Evolutionary conservation across 306 rosid genomes (phyloP).

Genomic region (Trifolium fragiferum): DNA sequence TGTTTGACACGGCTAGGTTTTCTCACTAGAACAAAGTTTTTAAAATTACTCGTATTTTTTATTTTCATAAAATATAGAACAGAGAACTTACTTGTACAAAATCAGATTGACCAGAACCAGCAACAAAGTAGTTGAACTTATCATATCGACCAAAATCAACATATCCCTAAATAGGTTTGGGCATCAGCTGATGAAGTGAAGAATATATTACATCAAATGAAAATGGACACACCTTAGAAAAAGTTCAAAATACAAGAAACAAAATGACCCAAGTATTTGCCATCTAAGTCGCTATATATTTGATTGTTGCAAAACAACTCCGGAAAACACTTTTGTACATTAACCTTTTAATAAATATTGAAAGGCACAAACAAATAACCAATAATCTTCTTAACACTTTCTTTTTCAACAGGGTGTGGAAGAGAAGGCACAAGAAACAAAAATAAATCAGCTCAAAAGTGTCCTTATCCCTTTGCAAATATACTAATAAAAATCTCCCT

Average conservation of each 20-base stretch:
- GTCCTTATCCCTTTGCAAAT: conserved; percentile 2
- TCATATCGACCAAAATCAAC: conserved; percentile 88
- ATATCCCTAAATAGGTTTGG: conserved; percentile 70
- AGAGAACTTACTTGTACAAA: conserved; percentile 79
- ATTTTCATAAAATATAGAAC: conserved; percentile 3
- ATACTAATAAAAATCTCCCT: conserved; percentile 2
- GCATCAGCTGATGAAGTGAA: conserved; percentile 42
- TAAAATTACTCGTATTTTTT: conserved; percentile 14
- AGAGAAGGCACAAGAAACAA: conserved; percentile 27
- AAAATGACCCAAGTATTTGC: conserved; percentile 6
- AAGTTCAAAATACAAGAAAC: conserved; percentile 22
- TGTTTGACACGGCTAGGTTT: conserved; percentile 9
- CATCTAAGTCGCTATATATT: conserved; percentile 13
- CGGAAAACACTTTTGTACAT: not conserved
- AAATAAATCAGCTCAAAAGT: conserved; percentile 22
- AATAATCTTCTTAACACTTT: conserved; percentile 15
- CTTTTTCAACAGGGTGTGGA: not conserved
- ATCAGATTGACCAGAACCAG: conserved; percentile 74
- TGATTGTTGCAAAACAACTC: conserved; percentile 2
- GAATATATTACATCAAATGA: conserved; percentile 35
- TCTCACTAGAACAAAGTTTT: conserved; percentile 32
- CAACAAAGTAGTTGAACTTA: conserved; percentile 66
- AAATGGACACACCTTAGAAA: conserved; percentile 14
- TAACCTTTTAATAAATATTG: not conserved
- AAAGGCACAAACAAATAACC: not conserved